Evolutionary conservation across 768 basidiomycete genomes (phyloP).

Genomic region (button mushroom (Agaricus bisporus)): DNA sequence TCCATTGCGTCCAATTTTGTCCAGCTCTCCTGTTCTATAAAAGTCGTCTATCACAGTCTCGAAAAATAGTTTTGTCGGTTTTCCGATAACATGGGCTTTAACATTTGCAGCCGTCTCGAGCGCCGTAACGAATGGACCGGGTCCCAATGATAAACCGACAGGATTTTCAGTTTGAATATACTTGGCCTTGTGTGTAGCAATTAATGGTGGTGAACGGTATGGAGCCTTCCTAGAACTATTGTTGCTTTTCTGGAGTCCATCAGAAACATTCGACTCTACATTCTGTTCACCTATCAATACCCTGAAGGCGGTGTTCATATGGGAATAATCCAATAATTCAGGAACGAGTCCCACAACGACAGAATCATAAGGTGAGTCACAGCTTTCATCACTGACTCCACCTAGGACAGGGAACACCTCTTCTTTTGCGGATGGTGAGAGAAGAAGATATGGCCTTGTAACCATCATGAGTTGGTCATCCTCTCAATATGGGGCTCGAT

Average conservation of each 20-base stretch:
- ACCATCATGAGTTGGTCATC: not conserved
- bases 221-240: not conserved
- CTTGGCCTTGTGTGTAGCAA: slow-evolving; percentile 55
- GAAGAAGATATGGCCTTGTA: slow-evolving; percentile 48
- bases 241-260: slow-evolving; percentile 1
- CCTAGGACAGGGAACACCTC: slow-evolving; percentile 26
- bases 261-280: not conserved
- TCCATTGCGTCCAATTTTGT: slow-evolving; percentile 14
- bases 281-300: slow-evolving; percentile 42
- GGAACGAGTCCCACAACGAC: slow-evolving; percentile 65
- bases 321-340: slow-evolving; percentile 39
- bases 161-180: slow-evolving; percentile 39
- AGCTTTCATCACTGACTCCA: not conserved
- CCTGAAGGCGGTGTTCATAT: slow-evolving; percentile 62
- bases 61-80: slow-evolving; percentile 56
- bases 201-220: slow-evolving; percentile 26
- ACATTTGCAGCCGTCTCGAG: slow-evolving; percentile 48
- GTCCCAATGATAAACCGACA: slow-evolving; percentile 56
- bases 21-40: slow-evolving; percentile 12
- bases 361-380: slow-evolving; percentile 35
- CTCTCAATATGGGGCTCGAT: not conserved
- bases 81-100: slow-evolving; percentile 53
- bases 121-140: slow-evolving; percentile 63
- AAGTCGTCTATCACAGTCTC: slow-evolving; percentile 44
- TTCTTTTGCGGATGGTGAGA: slow-evolving; percentile 42